Evolutionary conservation across 495 filamentous ascomycete genomes (phyloP).

Genomic region (Pyrenula massariospora): DNA sequence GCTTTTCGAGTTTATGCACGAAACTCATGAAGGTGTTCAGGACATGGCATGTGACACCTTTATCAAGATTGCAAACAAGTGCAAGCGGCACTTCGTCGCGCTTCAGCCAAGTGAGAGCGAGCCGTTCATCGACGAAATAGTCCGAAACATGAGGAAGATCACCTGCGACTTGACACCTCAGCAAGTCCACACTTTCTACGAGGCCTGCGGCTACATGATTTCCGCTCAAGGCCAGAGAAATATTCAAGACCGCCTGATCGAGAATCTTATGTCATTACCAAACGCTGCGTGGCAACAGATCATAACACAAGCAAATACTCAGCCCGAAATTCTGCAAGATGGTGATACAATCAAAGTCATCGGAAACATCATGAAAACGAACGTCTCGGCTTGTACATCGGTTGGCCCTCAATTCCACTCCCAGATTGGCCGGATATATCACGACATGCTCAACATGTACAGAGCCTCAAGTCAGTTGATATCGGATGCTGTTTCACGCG

Average conservation of each 20-base stretch:
- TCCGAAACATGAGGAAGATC: constrained; percentile 86
- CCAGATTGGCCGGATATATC: constrained; percentile 95
- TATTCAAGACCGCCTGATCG: constrained; percentile 79
- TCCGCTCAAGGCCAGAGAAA: constrained; percentile 89
- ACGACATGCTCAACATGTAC: constrained; percentile 99
- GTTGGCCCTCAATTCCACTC: constrained; percentile 96
- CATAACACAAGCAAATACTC: constrained; percentile 68
- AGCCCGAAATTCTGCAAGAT: constrained; percentile 76
- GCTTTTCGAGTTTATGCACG: constrained; percentile 99
- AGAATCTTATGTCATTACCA: constrained; percentile 84
- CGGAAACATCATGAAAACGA: constrained; percentile 99
- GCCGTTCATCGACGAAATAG: constrained; percentile 98
- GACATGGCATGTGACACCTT: constrained; percentile 99
- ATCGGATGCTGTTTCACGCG: constrained; percentile 74
- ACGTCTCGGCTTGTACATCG: constrained; percentile 91
- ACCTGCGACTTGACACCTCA: constrained; percentile 90
- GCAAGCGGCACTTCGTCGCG: constrained; percentile 92
- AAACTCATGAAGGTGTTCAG: constrained; percentile 98
- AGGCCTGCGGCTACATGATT: constrained; percentile 99
- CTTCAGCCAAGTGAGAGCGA: constrained; percentile 89
- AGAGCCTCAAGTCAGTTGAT: constrained; percentile 91
- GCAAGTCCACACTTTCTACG: constrained; percentile 97
- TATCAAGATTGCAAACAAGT: constrained; percentile 99
- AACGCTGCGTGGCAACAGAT: constrained; percentile 94
- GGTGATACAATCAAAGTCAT: constrained; percentile 93